Base-by-base conservation (phyloP, 78 protist genomes). In the Thecamonas trahens region DNA sequence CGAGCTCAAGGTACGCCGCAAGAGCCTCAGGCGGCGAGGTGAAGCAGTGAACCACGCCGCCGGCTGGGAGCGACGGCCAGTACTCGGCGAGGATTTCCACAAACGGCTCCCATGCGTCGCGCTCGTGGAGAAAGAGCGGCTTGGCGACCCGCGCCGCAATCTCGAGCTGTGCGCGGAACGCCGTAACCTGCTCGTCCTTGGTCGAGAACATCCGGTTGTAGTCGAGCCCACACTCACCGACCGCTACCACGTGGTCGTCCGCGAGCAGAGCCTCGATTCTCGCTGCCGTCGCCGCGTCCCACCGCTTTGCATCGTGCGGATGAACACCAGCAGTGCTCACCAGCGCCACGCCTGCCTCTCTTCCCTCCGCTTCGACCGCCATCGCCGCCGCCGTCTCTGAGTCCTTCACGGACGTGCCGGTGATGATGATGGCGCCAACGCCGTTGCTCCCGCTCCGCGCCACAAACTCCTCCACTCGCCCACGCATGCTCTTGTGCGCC, bases 61-160 rank as follows among this genome's bases (percentile, higher is more conserved):
- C 5, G 13, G n/a, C 28, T 2, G 59, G 28, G 59, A 53, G 59
- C 37, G 2, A 34, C 34, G 59, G 59, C n/a, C n/a, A n/a, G 59
- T 15, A 53, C 13, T 17, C 35, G 35, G 28, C 5, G 34, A 53
- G 34, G 4, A 53, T 20, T 3, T 28, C 35, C 28, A 6, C 5
- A 20, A 53, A 53, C 37, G 8, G 6, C 32, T n/a, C 32, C 15
- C 28, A 34, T 2, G 59, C 59, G 2, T 4, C 9, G 59, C 59
- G 59, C 59, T 53, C 59, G 59, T 53, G 59, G 35, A 53, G 59
- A 28, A 53, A 53, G 32, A 53, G 24, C 2, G 59, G 59, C 59
- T 53, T 53, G 3, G 15, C 28, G 35, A 53, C n/a, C 14, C 11
- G 35, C 3, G 13, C 4, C 35, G 59, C 59, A 22, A 53, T 2